These are phyloP conservation scores for Melampsora larici-populina DNA, from an alignment of 1,284 basidiomycete genomes.

Conservation along the genomic window DNA sequence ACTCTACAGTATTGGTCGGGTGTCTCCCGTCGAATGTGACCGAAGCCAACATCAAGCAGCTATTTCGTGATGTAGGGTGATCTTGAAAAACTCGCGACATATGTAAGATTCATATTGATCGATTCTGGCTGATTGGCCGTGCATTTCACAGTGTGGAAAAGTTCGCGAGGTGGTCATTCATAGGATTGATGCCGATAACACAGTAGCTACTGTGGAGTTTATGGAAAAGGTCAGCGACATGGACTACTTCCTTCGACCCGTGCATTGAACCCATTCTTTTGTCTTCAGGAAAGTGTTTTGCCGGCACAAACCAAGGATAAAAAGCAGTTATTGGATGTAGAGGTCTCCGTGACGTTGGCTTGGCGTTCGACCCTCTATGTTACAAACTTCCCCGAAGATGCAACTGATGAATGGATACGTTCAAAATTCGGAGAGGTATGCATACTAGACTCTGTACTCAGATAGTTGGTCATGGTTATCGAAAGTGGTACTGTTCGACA, in stretches of 20 bases:
- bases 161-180: slow-evolving; percentile 76
- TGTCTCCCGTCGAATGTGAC: slow-evolving; percentile 63
- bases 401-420: slow-evolving; percentile 74
- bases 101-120: background rate
- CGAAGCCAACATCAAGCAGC: slow-evolving; percentile 65
- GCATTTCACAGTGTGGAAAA: slow-evolving; percentile 67
- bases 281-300: slow-evolving; percentile 69
- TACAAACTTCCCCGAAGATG: slow-evolving; percentile 86
- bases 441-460: background rate
- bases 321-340: slow-evolving; percentile 70
- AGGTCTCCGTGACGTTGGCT: slow-evolving; percentile 78
- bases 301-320: slow-evolving; percentile 88
- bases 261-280: background rate
- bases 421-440: slow-evolving; percentile 71
- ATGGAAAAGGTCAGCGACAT: slow-evolving; percentile 61
- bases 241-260: background rate
- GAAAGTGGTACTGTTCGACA: slow-evolving; percentile 51
- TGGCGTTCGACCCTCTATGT: slow-evolving; percentile 94
- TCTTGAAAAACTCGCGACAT: slow-evolving; percentile 3
- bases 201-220: slow-evolving; percentile 79
- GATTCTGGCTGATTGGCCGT: background rate
- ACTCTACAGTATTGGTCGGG: slow-evolving; percentile 82
- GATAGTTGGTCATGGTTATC: background rate
- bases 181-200: slow-evolving; percentile 55
- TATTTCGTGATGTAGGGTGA: slow-evolving; percentile 78